Conservation (phyloP, 192 early-diverging fungal species). For the Phlyctochytrium planicorne region DNA sequence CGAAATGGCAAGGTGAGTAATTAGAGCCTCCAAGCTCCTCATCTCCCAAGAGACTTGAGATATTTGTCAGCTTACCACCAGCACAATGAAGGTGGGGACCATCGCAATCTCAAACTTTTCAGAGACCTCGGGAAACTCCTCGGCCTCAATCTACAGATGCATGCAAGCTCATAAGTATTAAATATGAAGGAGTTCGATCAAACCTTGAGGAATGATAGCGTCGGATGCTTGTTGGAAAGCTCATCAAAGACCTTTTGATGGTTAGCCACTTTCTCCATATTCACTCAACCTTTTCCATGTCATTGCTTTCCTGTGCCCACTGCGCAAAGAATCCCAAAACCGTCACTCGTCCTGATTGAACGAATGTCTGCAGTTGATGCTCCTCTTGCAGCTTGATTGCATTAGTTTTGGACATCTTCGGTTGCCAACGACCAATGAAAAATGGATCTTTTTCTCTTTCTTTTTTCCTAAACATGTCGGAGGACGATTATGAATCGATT, state of each 20-base stretch:
- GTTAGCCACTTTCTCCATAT: neutral
- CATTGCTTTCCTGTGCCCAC: slow-evolving; percentile 86
- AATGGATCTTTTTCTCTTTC: too few species aligned
- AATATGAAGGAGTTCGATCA: neutral
- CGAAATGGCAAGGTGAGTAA: neutral
- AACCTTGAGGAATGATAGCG: slow-evolving; percentile 77
- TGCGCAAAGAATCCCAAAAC: slow-evolving; percentile 96
- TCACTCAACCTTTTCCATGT: slow-evolving; percentile 74
- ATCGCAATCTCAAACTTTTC: slow-evolving; percentile 87
- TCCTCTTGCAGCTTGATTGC: too few species aligned
- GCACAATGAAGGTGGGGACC: slow-evolving; percentile 87
- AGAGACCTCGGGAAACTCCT: slow-evolving; percentile 83
- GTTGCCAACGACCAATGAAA: too few species aligned
- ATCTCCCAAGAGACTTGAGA: too few species aligned
- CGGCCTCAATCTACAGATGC: slow-evolving; percentile 65
- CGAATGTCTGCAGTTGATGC: too few species aligned
- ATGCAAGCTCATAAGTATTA: neutral
- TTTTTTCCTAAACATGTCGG: slow-evolving; percentile 32
- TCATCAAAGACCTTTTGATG: slow-evolving; percentile 69
- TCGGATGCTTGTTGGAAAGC: slow-evolving; percentile 73
- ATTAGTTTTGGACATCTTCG: too few species aligned
- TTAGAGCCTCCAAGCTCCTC: neutral
- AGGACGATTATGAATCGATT: slow-evolving; percentile 90
- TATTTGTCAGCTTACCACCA: too few species aligned
- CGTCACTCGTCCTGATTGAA: too few species aligned